A percentile compares a stretch with the other conserved stretches of the same genome.
Evolutionary conservation across 306 rosid species (phyloP).

Genomic region (Pterocarpus macrocarpus): DNA sequence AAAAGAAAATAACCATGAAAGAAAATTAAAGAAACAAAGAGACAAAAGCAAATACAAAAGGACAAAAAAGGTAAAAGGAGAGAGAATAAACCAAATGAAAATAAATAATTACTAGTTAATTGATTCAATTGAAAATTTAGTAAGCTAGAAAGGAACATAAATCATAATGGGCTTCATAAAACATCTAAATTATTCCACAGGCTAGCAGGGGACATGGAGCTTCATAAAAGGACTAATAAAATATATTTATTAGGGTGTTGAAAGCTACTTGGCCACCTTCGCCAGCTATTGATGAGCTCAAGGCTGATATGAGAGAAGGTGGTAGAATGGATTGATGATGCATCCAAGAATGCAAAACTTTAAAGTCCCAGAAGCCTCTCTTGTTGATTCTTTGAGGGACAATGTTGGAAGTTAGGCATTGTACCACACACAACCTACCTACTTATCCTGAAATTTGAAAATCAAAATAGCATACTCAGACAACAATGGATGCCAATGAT

Average conservation of each 20-base stretch:
- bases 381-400: constrained; percentile 50
- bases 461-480: constrained; percentile 22
- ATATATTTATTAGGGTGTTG: background rate
- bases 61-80: too few relatives aligned
- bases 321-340: constrained; percentile 89
- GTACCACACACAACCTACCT: constrained; percentile 55
- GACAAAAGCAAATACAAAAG: too few relatives aligned
- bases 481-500: constrained; percentile 14
- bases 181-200: too few relatives aligned
- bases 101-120: too few relatives aligned
- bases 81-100: too few relatives aligned
- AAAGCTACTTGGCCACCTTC: constrained; percentile 60
- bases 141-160: too few relatives aligned
- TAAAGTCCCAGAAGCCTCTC: constrained; percentile 52
- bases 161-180: too few relatives aligned
- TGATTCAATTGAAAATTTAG: too few relatives aligned
- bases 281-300: constrained; percentile 71
- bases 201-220: too few relatives aligned
- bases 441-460: constrained; percentile 49
- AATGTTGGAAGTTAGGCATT: constrained; percentile 52
- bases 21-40: too few relatives aligned
- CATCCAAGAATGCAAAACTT: constrained; percentile 82
- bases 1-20: too few relatives aligned
- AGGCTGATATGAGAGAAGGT: constrained; percentile 69
- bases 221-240: too few relatives aligned